Evolutionary conservation across 768 basidiomycete genomes (phyloP), one percentile per base, ranked within the genome.

Genomic region (Dentipellis fragilis): DNA sequence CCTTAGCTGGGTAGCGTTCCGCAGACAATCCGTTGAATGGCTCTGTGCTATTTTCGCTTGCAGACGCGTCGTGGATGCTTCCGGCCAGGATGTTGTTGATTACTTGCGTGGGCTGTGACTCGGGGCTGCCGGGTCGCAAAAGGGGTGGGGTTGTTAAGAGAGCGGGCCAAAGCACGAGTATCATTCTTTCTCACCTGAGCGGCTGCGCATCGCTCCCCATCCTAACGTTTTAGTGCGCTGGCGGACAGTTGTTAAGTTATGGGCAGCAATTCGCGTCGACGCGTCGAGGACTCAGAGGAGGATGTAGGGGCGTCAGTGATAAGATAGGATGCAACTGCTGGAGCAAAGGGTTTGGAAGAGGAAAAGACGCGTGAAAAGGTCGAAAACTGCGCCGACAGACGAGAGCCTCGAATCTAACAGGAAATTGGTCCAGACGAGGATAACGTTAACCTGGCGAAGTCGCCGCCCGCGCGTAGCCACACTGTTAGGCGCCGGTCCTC

Each of bases 31-130:
- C 54, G 53, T 47, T 47, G 3, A 42, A 64, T 59, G 48, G 53
- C 59, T 9, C 57, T 39, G 34, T 60, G 1, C 36, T n/a, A 11
- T 12, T 17, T 51, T 38, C 16, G 36, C 34, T 38, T 5, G 23
- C 12, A 10, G 7, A 38, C 50, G 29, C 29, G 29, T 49, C 48
- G 48, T n/a, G 48, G 7, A 14, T 22, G 48, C 22, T 69, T 21
- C 63, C 55, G 21, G 68, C 67, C 19, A 83, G 61, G 7, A 79
- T 72, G 55, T 77, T 71, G 51, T 75, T 67, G 51, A 84, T 65
- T 40, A 83, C 62, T 54, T 82, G 77, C 17, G 78, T 78, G 5
- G 81, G 72, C 58, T 84, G 82, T n/a, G 80, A 78, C 58, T 74
- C 73, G 21, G 66, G 70, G 38, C 49, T 40, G 56, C 29, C 29